Evolutionary conservation across 1,139 yeast genomes (phyloP).

Genomic region (Debaryomycetaceae sp.): DNA sequence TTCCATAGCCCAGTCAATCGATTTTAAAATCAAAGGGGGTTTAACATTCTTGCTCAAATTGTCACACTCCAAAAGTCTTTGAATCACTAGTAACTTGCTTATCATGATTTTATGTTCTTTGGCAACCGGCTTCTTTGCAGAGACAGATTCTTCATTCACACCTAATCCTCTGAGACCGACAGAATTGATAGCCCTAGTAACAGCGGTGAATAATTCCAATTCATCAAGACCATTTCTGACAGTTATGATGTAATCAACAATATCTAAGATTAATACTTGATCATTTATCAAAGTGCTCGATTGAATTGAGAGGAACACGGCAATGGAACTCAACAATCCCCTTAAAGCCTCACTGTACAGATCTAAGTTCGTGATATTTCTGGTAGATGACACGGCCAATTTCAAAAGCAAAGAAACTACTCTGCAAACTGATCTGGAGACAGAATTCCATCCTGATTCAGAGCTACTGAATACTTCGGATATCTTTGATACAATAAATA

Average conservation of each 20-base stretch:
- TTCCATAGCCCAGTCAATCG: constrained; percentile 62
- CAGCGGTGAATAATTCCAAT: constrained; percentile 34
- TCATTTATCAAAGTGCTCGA: constrained; percentile 52
- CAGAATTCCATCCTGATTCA: constrained; percentile 55
- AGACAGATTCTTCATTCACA: constrained; percentile 31
- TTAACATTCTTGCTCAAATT: constrained; percentile 35
- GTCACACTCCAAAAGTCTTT: constrained; percentile 50
- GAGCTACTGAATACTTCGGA: constrained; percentile 49
- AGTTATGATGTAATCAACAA: constrained; percentile 51
- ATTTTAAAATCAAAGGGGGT: constrained; percentile 44
- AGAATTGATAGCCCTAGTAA: constrained; percentile 44
- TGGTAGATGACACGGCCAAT: constrained; percentile 31
- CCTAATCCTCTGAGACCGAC: constrained; percentile 56
- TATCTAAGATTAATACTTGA: constrained; percentile 57
- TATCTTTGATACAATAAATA: constrained; percentile 45
- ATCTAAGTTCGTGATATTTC: constrained; percentile 15
- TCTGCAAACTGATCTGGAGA: constrained; percentile 64
- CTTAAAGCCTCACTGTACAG: constrained; percentile 30
- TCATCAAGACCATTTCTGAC: constrained; percentile 40
- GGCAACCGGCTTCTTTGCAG: constrained; percentile 23
- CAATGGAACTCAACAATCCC: constrained; percentile 37
- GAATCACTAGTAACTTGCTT: constrained; percentile 56
- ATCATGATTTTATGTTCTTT: constrained; percentile 56
- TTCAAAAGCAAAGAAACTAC: constrained; percentile 51
- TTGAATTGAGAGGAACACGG: constrained; percentile 47